Conservation (phyloP, 345 rosid genomes). For the Eucalyptus shirleyi region DNA sequence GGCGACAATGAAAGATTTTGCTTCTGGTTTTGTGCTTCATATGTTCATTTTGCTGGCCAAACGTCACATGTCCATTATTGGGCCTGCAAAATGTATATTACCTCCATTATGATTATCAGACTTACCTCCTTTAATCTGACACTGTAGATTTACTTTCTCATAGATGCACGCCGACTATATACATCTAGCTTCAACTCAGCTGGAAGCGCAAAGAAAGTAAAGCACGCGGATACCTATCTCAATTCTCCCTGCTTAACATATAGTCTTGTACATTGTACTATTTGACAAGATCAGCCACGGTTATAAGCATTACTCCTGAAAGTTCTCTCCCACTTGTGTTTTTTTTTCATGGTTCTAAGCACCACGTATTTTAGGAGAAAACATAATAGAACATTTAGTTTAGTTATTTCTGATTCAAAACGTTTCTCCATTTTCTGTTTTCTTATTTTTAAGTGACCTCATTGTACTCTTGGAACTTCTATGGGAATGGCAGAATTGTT, state of each 20-base stretch:
- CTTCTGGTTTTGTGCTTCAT: not conserved
- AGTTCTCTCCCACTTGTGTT: too few species aligned
- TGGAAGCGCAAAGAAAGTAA: slow-evolving; percentile 78
- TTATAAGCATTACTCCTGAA: too few species aligned
- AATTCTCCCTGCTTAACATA: not conserved
- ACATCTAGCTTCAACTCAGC: slow-evolving; percentile 72
- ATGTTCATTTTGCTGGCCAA: not conserved
- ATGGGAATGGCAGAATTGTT: too few species aligned
- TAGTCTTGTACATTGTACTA: not conserved
- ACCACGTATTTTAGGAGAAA: too few species aligned
- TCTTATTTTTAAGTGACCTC: too few species aligned
- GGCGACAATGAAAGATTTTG: not conserved
- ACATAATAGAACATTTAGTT: too few species aligned
- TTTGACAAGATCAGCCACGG: not conserved
- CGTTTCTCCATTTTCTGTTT: too few species aligned
- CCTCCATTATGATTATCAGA: not conserved
- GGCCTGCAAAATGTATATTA: not conserved
- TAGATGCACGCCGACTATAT: slow-evolving; percentile 86
- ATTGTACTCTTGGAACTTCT: too few species aligned
- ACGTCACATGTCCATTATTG: too few species aligned
- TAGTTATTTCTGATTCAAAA: too few species aligned
- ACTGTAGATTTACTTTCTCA: not conserved
- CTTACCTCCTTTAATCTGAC: not conserved
- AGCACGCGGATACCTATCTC: not conserved
- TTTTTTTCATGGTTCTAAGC: too few species aligned